A percentile compares a stretch with the other conserved stretches of the same genome.
These are phyloP conservation scores for Oryza longistaminata DNA, from an alignment of 176 grass and related monocot species.

Conservation along the genomic window DNA sequence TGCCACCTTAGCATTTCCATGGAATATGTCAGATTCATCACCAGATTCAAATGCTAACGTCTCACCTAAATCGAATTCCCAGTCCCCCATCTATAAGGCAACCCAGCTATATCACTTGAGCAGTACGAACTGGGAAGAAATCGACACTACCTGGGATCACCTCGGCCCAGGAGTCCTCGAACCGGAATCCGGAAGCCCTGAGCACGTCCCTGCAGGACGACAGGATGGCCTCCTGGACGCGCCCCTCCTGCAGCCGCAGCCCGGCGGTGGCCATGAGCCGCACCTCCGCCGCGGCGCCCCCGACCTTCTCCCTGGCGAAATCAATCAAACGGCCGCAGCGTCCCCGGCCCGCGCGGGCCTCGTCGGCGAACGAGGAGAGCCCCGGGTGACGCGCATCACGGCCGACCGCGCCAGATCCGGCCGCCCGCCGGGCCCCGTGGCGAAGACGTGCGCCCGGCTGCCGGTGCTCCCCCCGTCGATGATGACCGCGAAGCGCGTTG, in stretches of 20 bases:
- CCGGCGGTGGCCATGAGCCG: conserved; percentile 89
- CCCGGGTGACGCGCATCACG: conserved; percentile 74
- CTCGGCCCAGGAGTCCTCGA: conserved; percentile 74
- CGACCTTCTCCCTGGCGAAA: conserved; percentile 58
- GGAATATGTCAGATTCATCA: not conserved
- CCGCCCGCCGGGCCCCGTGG: conserved; percentile 41
- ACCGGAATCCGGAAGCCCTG: conserved; percentile 60
- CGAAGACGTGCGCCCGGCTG: conserved; percentile 78
- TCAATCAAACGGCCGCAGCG: conserved; percentile 57
- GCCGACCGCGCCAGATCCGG: conserved; percentile 71
- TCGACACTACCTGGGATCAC: conserved; percentile 68
- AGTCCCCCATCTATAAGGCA: not conserved
- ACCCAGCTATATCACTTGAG: not conserved
- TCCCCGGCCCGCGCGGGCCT: conserved; percentile 47
- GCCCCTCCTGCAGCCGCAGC: conserved; percentile 56
- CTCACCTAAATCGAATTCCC: not conserved
- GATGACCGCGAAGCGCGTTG: conserved; percentile 53
- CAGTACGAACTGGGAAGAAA: not conserved
- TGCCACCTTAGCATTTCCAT: not conserved
- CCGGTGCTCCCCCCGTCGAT: conserved; percentile 88
- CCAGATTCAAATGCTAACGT: not conserved
- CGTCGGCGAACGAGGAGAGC: conserved; percentile 64
- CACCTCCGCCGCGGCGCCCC: conserved; percentile 46
- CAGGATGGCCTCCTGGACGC: conserved; percentile 57
- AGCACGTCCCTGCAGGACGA: conserved; percentile 67